Base-by-base conservation (phyloP, 2,329 filamentous ascomycete genomes). In the Penicillium hordei region DNA sequence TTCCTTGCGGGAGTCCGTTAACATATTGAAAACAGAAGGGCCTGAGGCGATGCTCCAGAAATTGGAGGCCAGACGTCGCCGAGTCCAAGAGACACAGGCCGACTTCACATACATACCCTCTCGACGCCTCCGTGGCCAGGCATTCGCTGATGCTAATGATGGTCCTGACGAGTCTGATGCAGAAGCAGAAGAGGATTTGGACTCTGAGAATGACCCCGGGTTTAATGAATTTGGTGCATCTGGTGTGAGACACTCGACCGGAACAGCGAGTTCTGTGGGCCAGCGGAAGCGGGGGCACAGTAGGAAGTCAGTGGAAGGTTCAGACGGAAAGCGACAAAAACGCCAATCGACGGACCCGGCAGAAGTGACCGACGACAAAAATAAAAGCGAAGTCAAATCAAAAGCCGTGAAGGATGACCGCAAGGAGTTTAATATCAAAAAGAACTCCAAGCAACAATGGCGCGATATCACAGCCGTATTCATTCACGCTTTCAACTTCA, bases 401-500 rank as follows among this genome's bases (percentile, higher is more conserved):
- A 53, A 5, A 2, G 13, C 25, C 12, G 31, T 17, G 25, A 61
- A 57, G 50, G 48, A 71, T 23, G 64, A 68, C 33, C 53, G 55
- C 17, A 66, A 67, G 39, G 60, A 63, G 6, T 68, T 74, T 53
- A 63, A 64, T 19, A 68, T 71, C 57, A 31, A 15, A 50, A 49
- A 15, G 10, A 21, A 1, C 9, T 27, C 33, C 2, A 19, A 43
- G 15, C 59, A 66, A 19, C 44, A 62, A 25, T 72, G 70, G 68
- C 62, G 58, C 12, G 57, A 55, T 4, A 58, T 77, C 31, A 68
- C 57, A 40, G 65, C 55, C 8, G 76, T 77, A 1, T 67, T 84
- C 0, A 65, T 89, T 0, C 85, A 89, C 58, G 79, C 85, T 64
- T 89, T 88, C 66, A 70, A 75, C 2, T 89, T 84, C 68, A 82